These are phyloP conservation scores for Rhodosporidiobolus sp. DNA, from an alignment of 768 basidiomycete genomes.

Conservation along the genomic window DNA sequence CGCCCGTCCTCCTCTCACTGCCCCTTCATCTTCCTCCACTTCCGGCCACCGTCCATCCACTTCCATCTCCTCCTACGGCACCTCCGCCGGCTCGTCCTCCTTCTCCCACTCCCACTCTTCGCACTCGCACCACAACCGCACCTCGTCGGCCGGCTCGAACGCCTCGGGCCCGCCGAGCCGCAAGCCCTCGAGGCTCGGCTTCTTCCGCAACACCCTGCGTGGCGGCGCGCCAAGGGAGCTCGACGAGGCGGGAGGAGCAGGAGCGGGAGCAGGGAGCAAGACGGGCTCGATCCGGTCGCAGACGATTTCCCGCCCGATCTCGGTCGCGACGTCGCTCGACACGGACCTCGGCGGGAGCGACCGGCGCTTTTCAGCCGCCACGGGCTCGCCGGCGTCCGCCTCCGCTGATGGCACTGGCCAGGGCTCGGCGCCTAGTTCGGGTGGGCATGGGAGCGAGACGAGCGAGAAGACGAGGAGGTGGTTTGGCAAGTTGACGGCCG, in stretches of 20 bases:
- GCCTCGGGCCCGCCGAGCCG: not conserved
- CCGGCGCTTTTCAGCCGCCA: not conserved
- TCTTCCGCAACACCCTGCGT: constrained; percentile 15
- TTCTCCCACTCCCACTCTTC: constrained; percentile 1
- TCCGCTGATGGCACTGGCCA: too few species aligned
- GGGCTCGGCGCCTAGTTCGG: too few species aligned
- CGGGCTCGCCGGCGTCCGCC: not conserved
- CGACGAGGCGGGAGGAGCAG: too few species aligned
- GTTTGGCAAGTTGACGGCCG: constrained; percentile 2
- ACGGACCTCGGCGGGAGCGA: not conserved
- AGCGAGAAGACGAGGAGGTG: constrained; percentile 6
- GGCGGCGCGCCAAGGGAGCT: constrained; percentile 15
- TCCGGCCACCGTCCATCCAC: constrained; percentile 15
- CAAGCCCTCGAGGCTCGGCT: constrained; percentile 16
- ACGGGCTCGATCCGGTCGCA: not conserved
- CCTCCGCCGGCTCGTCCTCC: not conserved
- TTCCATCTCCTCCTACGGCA: constrained; percentile 19
- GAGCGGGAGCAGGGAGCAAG: too few species aligned
- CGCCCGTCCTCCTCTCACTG: not conserved
- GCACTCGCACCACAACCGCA: constrained; percentile 7
- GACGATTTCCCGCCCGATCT: constrained; percentile 2
- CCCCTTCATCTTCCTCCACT: not conserved
- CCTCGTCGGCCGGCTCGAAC: constrained; percentile 6
- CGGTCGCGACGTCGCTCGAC: not conserved
- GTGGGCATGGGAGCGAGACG: not conserved